These are phyloP conservation scores for Emergomyces pasteurianus DNA, from an alignment of 2,329 filamentous ascomycete genomes.

Conservation along the genomic window DNA sequence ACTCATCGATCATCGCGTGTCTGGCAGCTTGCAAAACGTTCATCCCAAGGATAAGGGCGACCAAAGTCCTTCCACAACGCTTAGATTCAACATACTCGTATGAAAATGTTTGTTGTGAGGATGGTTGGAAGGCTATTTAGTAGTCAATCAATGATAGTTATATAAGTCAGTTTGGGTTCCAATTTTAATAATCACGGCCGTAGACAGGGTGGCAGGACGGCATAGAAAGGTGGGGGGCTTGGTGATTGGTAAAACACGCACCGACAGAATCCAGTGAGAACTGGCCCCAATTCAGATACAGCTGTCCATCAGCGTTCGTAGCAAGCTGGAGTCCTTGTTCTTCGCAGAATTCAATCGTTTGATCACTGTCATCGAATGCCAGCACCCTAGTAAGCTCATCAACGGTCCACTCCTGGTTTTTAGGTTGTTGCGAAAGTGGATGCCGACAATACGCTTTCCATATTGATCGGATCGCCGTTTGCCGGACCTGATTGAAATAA, in stretches of 20 bases:
- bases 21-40: constrained; percentile 39
- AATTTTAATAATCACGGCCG: not conserved
- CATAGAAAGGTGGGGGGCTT: not conserved
- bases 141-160: constrained; percentile 11
- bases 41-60: constrained; percentile 46
- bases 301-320: constrained; percentile 32
- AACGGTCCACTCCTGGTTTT: constrained; percentile 46
- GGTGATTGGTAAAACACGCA: constrained; percentile 19
- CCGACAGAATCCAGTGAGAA: constrained; percentile 37
- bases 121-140: constrained; percentile 28
- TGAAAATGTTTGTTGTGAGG: constrained; percentile 43
- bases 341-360: constrained; percentile 43
- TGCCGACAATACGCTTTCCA: constrained; percentile 41
- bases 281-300: constrained; percentile 41
- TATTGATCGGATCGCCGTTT: constrained; percentile 43
- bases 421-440: constrained; percentile 35
- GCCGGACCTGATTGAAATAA: constrained; percentile 48
- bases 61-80: constrained; percentile 42
- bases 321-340: constrained; percentile 41
- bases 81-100: constrained; percentile 46
- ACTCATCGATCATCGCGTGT: constrained; percentile 38
- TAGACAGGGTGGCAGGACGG: not conserved
- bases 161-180: constrained; percentile 1
- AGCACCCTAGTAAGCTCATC: constrained; percentile 40
- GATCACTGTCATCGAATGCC: constrained; percentile 43